Evolutionary conservation across 768 basidiomycete species (phyloP).

Genomic region (Hirschioporus abietinus): DNA sequence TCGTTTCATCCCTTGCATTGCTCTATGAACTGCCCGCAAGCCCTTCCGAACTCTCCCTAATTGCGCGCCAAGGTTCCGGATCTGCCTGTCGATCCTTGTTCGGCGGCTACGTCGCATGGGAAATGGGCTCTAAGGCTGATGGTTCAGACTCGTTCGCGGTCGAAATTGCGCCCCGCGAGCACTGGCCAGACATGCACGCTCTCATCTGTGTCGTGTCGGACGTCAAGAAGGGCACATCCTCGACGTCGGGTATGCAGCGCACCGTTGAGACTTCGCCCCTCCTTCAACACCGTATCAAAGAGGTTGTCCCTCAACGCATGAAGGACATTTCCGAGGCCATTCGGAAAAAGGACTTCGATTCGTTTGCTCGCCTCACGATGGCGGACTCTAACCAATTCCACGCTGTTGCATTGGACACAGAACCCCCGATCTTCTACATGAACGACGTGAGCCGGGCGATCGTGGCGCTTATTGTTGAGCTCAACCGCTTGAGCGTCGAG

Average conservation of each 20-base stretch:
- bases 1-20: conserved; percentile 81
- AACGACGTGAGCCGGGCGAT: conserved; percentile 96
- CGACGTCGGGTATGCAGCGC: conserved; percentile 95
- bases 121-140: conserved; percentile 58
- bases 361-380: conserved; percentile 92
- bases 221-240: conserved; percentile 93
- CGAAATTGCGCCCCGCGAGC: conserved; percentile 73
- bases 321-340: conserved; percentile 77
- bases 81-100: conserved; percentile 97
- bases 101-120: conserved; percentile 97
- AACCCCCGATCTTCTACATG: conserved; percentile 98
- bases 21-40: conserved; percentile 79
- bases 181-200: conserved; percentile 96
- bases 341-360: conserved; percentile 69
- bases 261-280: conserved; percentile 90
- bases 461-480: conserved; percentile 85
- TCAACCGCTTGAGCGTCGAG: conserved; percentile 75
- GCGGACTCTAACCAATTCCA: conserved; percentile 98
- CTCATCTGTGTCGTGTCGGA: conserved; percentile 96
- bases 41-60: conserved; percentile 80
- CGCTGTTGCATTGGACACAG: conserved; percentile 93
- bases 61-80: conserved; percentile 95
- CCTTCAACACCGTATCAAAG: conserved; percentile 80
- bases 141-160: conserved; percentile 87
- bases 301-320: conserved; percentile 90